These are phyloP conservation scores for Marasmius oreades DNA, from an alignment of 1,284 basidiomycete genomes.

Conservation along the genomic window DNA sequence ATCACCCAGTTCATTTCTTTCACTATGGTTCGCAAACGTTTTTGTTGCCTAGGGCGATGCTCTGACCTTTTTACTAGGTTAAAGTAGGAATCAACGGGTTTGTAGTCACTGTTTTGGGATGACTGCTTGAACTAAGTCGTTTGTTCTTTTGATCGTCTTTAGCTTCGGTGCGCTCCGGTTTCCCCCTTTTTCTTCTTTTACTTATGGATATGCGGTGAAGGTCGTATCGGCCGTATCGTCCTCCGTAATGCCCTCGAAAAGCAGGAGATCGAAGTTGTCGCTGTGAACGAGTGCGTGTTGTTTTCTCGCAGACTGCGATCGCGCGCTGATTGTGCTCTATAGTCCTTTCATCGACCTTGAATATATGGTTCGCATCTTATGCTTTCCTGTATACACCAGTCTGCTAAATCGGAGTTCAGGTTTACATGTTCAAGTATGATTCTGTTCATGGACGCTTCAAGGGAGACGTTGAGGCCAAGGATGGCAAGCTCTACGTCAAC, in stretches of 20 bases:
- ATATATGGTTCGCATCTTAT: slow-evolving; percentile 71
- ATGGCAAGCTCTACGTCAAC: slow-evolving; percentile 89
- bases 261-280: slow-evolving; percentile 78
- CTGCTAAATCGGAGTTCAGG: slow-evolving; percentile 49
- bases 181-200: slow-evolving; percentile 5
- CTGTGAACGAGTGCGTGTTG: slow-evolving; percentile 79
- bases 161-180: slow-evolving; percentile 73
- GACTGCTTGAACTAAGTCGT: slow-evolving; percentile 17
- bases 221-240: slow-evolving; percentile 98
- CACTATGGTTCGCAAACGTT: neutral
- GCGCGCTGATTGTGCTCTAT: slow-evolving; percentile 6
- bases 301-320: slow-evolving; percentile 14
- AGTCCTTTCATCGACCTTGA: slow-evolving; percentile 95
- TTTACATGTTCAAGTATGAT: slow-evolving; percentile 99
- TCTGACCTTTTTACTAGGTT: slow-evolving; percentile 33
- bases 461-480: slow-evolving; percentile 80
- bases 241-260: slow-evolving; percentile 89
- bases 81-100: slow-evolving; percentile 95
- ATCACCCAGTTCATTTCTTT: slow-evolving; percentile 3
- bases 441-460: slow-evolving; percentile 97
- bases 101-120: slow-evolving; percentile 20
- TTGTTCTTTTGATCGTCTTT: slow-evolving; percentile 20
- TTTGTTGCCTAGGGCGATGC: neutral
- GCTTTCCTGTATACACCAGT: neutral
- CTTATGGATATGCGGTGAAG: slow-evolving; percentile 34